phyloP scores from a whole-genome alignment of 129 eudicot genomes.

The sunflower (Helianthus annuus) region HanXRQr2.0-SUNRISE NC_035448.2:143559141-143559640 shows the following conservation, averaged over 20 bases:
- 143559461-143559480: conserved; percentile 20
- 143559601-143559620: conserved; percentile 26
- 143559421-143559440: conserved; percentile 14
- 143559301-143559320: conserved; percentile 13
- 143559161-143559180: background rate
- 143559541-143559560: conserved; percentile 44
- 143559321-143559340: conserved; percentile 22
- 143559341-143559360: conserved; percentile 11
- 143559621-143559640: conserved; percentile 37
- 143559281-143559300: conserved; percentile 17
- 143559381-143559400: conserved; percentile 22
- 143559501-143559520: conserved; percentile 35
- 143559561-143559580: conserved; percentile 39
- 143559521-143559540: conserved; percentile 43
- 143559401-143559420: conserved; percentile 13
- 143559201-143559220: conserved; percentile 22
- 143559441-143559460: conserved; percentile 2
- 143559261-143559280: conserved; percentile 16
- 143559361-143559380: conserved; percentile 15
- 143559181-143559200: conserved; percentile 24
- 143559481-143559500: conserved; percentile 32
- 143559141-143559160: background rate
- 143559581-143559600: conserved; percentile 38
- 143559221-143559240: conserved; percentile 20
- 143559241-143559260: conserved; percentile 23